Evolutionary conservation across 2,329 filamentous ascomycete genomes (phyloP).

Genomic region (Talaromyces islandicus): DNA sequence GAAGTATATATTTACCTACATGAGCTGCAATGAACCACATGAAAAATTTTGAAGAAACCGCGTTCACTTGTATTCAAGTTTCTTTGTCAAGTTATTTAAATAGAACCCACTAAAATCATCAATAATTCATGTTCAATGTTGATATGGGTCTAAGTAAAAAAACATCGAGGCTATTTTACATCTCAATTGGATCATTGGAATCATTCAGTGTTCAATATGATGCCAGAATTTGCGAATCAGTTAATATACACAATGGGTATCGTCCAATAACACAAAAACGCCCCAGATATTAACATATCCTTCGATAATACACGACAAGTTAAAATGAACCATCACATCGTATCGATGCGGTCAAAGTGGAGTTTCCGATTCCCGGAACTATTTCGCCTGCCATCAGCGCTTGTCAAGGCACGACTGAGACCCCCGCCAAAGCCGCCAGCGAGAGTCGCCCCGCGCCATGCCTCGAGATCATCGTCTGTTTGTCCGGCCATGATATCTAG

Average conservation of each 20-base stretch:
- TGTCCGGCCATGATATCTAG: constrained; percentile 18
- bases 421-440: constrained; percentile 38
- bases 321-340: constrained; percentile 4
- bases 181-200: no score
- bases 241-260: constrained; percentile 3
- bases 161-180: not conserved
- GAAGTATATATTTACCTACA: not conserved
- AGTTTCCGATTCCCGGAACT: constrained; percentile 10
- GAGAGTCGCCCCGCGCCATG: constrained; percentile 33
- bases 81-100: no score
- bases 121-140: not conserved
- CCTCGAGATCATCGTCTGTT: constrained; percentile 28
- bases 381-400: constrained; percentile 3
- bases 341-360: constrained; percentile 11
- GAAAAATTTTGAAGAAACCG: no score
- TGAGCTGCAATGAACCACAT: not conserved
- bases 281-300: not conserved
- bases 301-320: not conserved
- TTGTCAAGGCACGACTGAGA: constrained; percentile 32
- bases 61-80: no score
- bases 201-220: not conserved
- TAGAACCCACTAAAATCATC: no score
- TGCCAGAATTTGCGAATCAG: not conserved
- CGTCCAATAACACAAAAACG: constrained; percentile 1
- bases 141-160: not conserved